Conservation (phyloP, 805 yeast species). For the Cyberlindnera meyerae region DNA sequence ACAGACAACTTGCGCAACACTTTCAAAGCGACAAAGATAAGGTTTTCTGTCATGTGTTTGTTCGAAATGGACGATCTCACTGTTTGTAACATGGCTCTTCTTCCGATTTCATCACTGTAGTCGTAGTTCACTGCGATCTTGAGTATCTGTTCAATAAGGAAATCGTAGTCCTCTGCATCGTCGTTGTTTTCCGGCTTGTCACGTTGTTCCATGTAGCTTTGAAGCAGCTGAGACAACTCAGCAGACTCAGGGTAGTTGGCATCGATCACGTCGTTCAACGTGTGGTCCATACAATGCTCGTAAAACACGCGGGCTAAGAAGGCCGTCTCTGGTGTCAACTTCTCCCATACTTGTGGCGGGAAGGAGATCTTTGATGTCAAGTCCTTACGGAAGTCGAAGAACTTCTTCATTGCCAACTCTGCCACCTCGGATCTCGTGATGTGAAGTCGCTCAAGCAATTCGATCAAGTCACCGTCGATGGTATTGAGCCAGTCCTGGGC, state of each 20-base stretch:
- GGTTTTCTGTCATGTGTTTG: conserved; percentile 48
- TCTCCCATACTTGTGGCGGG: conserved; percentile 62
- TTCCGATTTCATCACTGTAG: conserved; percentile 85
- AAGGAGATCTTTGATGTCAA: conserved; percentile 54
- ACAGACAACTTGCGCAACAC: conserved; percentile 69
- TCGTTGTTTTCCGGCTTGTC: conserved; percentile 24
- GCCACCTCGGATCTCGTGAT: conserved; percentile 67
- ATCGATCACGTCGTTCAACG: conserved; percentile 53
- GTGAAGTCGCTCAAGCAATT: conserved; percentile 64
- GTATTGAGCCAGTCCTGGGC: conserved; percentile 66
- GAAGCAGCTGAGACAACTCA: conserved; percentile 55
- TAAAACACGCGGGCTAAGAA: conserved; percentile 66
- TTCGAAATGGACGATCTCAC: conserved; percentile 55
- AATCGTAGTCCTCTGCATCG: conserved; percentile 59
- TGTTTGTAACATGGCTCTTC: conserved; percentile 65
- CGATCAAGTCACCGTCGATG: conserved; percentile 65
- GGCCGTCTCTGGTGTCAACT: conserved; percentile 68
- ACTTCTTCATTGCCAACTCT: conserved; percentile 55
- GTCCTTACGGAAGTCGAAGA: conserved; percentile 61
- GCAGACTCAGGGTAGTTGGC: conserved; percentile 75
- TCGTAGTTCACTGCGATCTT: conserved; percentile 67
- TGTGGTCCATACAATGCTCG: conserved; percentile 54
- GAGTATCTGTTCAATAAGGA: conserved; percentile 69
- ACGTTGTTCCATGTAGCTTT: conserved; percentile 51
- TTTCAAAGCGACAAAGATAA: conserved; percentile 52